A percentile compares a stretch with the other conserved stretches of the same genome.
Conservation (phyloP, 2,329 filamentous ascomycete species). For the Blumeriella jaapii region DNA sequence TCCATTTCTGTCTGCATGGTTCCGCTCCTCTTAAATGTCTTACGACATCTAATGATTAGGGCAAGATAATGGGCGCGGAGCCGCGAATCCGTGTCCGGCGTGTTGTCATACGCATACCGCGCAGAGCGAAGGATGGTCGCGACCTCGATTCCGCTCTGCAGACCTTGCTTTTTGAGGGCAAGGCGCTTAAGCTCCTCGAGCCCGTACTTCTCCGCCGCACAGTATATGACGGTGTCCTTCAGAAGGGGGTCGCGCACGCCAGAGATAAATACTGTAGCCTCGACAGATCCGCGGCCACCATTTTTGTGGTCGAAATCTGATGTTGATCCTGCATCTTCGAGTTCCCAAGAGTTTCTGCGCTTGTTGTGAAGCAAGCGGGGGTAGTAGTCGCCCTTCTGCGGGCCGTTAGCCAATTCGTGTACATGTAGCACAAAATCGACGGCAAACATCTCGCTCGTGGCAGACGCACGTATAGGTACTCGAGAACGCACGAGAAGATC, state of each 20-base stretch:
- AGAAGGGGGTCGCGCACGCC: constrained; percentile 67
- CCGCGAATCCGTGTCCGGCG: constrained; percentile 81
- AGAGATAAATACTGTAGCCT: constrained; percentile 68
- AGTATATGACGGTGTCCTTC: constrained; percentile 90
- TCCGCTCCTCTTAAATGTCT: constrained; percentile 95
- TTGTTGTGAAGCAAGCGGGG: constrained; percentile 81
- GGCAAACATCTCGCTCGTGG: not conserved
- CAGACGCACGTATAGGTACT: constrained; percentile 64
- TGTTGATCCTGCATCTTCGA: constrained; percentile 58
- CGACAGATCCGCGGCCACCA: constrained; percentile 50
- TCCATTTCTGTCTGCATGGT: constrained; percentile 99
- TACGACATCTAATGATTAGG: constrained; percentile 92
- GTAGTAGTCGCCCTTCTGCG: constrained; percentile 37
- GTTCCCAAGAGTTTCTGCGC: constrained; percentile 76
- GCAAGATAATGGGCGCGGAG: constrained; percentile 95
- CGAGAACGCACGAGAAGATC: constrained; percentile 85
- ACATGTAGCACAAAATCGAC: not conserved
- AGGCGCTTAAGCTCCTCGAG: constrained; percentile 87
- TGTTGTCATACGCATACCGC: constrained; percentile 92
- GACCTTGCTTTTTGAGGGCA: constrained; percentile 85
- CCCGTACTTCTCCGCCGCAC: constrained; percentile 79
- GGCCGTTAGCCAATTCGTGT: constrained; percentile 2
- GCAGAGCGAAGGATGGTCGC: constrained; percentile 84
- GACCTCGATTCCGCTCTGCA: constrained; percentile 82
- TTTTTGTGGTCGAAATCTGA: constrained; percentile 44